Conservation (phyloP, 495 filamentous ascomycete species). For the Neurospora sp. region DNA sequence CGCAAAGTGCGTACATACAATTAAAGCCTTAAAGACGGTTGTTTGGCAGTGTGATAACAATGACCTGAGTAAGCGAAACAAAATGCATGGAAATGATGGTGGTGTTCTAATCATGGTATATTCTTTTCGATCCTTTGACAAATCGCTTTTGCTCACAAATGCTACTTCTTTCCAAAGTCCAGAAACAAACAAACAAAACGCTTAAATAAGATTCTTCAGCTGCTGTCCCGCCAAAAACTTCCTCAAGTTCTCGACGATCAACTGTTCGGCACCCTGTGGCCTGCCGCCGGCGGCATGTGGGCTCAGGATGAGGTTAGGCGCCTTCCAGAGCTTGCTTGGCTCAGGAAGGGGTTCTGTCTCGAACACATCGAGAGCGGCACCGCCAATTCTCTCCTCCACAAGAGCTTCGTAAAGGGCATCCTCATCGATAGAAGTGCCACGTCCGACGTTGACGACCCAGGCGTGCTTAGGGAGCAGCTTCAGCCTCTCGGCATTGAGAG, state of each 20-base stretch:
- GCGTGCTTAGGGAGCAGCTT: constrained; percentile 65
- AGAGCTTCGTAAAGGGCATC: constrained; percentile 64
- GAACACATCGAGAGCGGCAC: constrained; percentile 68
- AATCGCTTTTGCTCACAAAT: neutral
- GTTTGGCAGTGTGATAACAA: neutral
- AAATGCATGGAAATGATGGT: neutral
- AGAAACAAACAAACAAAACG: neutral
- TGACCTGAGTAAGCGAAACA: neutral
- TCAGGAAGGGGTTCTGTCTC: constrained; percentile 57
- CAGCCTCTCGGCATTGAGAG: constrained; percentile 56
- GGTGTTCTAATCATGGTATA: neutral
- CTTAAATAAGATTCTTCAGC: constrained; percentile 41
- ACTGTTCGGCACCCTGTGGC: constrained; percentile 40
- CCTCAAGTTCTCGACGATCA: constrained; percentile 45
- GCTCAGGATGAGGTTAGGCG: constrained; percentile 30
- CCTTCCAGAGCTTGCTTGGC: constrained; percentile 26
- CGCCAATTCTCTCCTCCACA: constrained; percentile 54
- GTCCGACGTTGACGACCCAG: constrained; percentile 74
- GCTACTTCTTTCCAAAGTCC: neutral
- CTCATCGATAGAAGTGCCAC: constrained; percentile 73
- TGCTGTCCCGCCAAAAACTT: constrained; percentile 42
- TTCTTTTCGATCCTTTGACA: neutral
- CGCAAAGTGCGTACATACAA: neutral
- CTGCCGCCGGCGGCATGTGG: constrained; percentile 41
- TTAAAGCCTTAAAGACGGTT: neutral